These are phyloP conservation scores for Abrus precatorius DNA, from an alignment of 306 rosid species.

Conservation along the genomic window DNA sequence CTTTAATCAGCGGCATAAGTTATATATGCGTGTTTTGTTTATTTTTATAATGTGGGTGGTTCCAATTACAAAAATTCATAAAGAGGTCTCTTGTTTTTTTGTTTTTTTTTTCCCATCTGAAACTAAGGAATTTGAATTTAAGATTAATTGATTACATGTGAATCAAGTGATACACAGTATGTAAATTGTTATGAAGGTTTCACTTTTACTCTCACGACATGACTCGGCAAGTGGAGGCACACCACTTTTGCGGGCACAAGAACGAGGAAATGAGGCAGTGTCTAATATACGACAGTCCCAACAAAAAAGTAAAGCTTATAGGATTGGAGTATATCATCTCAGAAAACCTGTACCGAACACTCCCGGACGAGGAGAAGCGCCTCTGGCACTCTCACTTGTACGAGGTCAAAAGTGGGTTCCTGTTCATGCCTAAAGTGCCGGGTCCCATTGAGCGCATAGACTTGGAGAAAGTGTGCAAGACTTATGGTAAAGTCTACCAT, in stretches of 20 bases:
- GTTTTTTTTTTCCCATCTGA: too few relatives aligned
- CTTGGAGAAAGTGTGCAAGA: slow-evolving; percentile 71
- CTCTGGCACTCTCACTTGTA: slow-evolving; percentile 90
- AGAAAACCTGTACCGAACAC: slow-evolving; percentile 64
- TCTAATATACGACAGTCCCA: slow-evolving; percentile 67
- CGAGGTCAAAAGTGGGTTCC: slow-evolving; percentile 80
- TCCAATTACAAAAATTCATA: too few relatives aligned
- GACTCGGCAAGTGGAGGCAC: slow-evolving; percentile 91
- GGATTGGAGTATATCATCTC: slow-evolving; percentile 76
- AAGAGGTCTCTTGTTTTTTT: too few relatives aligned
- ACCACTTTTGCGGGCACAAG: slow-evolving; percentile 79
- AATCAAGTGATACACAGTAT: too few relatives aligned
- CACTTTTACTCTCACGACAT: slow-evolving; percentile 82
- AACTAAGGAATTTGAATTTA: neutral
- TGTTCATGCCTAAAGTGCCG: slow-evolving; percentile 68
- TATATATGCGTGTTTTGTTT: neutral
- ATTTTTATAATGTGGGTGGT: too few relatives aligned
- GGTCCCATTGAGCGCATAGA: slow-evolving; percentile 60
- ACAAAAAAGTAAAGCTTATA: slow-evolving; percentile 56
- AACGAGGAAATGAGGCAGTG: slow-evolving; percentile 91
- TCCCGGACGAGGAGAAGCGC: slow-evolving; percentile 80
- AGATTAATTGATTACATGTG: neutral
- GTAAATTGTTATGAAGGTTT: slow-evolving; percentile 49
- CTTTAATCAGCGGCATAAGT: too few relatives aligned
- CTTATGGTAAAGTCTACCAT: slow-evolving; percentile 84